Evolutionary conservation across 129 eudicot species (phyloP), one percentile per base, ranked within the genome.

Genomic region (Gnaphalium uliginosum): DNA sequence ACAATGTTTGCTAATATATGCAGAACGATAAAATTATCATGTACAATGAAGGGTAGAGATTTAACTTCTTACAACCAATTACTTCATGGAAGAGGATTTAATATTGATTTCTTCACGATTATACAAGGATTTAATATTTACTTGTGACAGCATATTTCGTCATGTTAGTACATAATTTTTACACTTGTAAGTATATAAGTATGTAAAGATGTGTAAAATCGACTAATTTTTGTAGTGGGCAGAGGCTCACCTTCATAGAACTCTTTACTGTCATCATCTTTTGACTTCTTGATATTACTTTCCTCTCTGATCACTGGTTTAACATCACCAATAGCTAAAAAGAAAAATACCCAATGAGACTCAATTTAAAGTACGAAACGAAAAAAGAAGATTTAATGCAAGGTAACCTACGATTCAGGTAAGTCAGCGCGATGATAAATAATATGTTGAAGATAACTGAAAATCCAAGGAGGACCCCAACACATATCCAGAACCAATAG

Each of bases 391-490:
- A 54, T 41, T 17, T 65, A 23, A 17, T 72, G 43, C 67, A 51
- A 56, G 30, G 32, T 57, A 61, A 72, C 87, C 32, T 75, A 82
- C 88, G 78, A 59, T 88, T 88, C 59, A 89, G 61, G 53, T 57
- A 84, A 24, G 82, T 86, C n/a, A 89, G 64, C 2, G 96, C 96
- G 39, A 82, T 21, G 21, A 81, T 80, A 53, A 79, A 89, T n/a
- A 84, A 82, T 25, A 78, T 32, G 73, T 85, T 84, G 76, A 78
- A 81, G 78, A 89, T 23, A 17, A 89, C 26, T 18, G 87, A 56
- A 74, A 86, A 86, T 18, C 90, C 95, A 68, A 84, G 26, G 14
- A 89, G 76, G 23, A 84, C 86, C 21, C 84, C 89, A 75, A 86
- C 25, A 18, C 85, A 86, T 79, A 84, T 72, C 95, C 95, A 89